Conservation (phyloP, 106 monocot species). For the Vanilla planifolia region DNA sequence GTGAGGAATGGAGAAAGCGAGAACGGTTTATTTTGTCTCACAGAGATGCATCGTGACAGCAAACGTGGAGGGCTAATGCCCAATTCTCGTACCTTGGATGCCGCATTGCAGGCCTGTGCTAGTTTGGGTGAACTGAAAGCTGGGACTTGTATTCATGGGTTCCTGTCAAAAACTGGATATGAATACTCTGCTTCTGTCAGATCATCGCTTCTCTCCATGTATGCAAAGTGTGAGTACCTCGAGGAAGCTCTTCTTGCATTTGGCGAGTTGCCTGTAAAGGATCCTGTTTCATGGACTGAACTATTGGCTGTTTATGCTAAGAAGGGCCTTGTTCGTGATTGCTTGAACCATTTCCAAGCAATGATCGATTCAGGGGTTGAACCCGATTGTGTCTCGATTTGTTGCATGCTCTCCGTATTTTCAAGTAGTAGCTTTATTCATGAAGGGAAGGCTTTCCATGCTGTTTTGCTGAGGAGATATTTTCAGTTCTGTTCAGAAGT, state of each 20-base stretch:
- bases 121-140: slow-evolving; percentile 21
- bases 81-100: slow-evolving; percentile 48
- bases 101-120: slow-evolving; percentile 47
- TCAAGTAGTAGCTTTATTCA: slow-evolving; percentile 12
- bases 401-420: slow-evolving; percentile 53
- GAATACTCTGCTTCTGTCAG: slow-evolving; percentile 17
- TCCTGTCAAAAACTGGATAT: slow-evolving; percentile 34
- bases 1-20: slow-evolving; percentile 46
- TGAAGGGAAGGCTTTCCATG: slow-evolving; percentile 62
- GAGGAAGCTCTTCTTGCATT: slow-evolving; percentile 39
- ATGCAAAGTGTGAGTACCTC: slow-evolving; percentile 50
- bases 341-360: slow-evolving; percentile 21
- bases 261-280: slow-evolving; percentile 40
- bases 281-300: slow-evolving; percentile 69
- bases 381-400: slow-evolving; percentile 50
- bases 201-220: slow-evolving; percentile 52
- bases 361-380: slow-evolving; percentile 46
- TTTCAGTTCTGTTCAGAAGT: slow-evolving; percentile 19
- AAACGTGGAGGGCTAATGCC: slow-evolving; percentile 21
- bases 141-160: slow-evolving; percentile 54
- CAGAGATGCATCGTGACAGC: slow-evolving; percentile 33
- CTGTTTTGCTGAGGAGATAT: slow-evolving; percentile 45
- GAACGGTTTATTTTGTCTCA: slow-evolving; percentile 35
- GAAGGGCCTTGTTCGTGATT: slow-evolving; percentile 29
- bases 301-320: slow-evolving; percentile 34